These are phyloP conservation scores for Macrolepiota dolichaula DNA, from an alignment of 768 basidiomycete genomes.

Conservation along the genomic window DNA sequence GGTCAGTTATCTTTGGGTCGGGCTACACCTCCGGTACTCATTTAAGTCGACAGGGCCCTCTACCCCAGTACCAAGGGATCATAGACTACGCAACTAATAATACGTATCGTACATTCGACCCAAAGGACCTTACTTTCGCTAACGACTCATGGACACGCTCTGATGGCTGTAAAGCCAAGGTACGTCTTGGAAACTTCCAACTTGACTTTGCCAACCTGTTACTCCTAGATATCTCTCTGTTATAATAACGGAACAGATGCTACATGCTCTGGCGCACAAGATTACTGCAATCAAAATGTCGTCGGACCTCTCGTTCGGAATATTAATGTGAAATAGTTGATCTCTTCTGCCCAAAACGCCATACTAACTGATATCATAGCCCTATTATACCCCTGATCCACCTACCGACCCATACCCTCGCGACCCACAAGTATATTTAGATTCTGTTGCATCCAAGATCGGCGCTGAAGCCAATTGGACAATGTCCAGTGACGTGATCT, in stretches of 20 bases:
- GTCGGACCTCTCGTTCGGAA: constrained; percentile 49
- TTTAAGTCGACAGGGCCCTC: constrained; percentile 26
- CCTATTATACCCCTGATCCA: constrained; percentile 42
- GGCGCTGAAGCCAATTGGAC: constrained; percentile 43
- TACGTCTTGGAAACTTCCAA: constrained; percentile 14
- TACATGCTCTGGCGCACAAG: constrained; percentile 55
- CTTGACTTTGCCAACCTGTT: background rate
- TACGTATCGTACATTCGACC: constrained; percentile 49
- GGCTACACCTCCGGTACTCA: background rate
- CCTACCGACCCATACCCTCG: constrained; percentile 50
- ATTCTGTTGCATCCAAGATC: constrained; percentile 29
- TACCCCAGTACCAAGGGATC: constrained; percentile 57
- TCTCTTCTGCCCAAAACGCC: constrained; percentile 6
- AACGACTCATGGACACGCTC: constrained; percentile 39
- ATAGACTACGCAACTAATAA: constrained; percentile 53
- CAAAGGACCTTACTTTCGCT: constrained; percentile 34
- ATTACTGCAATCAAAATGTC: constrained; percentile 54
- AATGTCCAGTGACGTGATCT: constrained; percentile 36
- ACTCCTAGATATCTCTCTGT: constrained; percentile 47
- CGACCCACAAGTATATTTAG: constrained; percentile 28
- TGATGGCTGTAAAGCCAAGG: constrained; percentile 49
- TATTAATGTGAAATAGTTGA: constrained; percentile 37
- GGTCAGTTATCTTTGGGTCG: constrained; percentile 26
- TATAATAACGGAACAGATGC: constrained; percentile 43
- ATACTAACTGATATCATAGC: constrained; percentile 17